These are phyloP conservation scores for Ogataea parapolymorpha DNA, from an alignment of 805 yeast genomes.

Conservation along the genomic window DNA sequence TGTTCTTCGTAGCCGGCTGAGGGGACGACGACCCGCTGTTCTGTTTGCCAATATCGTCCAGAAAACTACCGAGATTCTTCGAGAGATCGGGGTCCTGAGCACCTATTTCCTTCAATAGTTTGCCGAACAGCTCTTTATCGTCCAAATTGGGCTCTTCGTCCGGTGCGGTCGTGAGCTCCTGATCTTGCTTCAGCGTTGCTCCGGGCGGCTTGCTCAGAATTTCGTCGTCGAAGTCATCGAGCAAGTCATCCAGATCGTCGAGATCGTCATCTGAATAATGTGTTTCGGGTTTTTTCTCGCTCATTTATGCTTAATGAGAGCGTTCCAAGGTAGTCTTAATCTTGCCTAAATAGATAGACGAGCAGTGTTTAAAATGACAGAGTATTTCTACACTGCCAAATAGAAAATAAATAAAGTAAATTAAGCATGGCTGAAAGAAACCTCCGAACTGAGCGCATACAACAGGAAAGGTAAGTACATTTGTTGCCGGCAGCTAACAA, in stretches of 20 bases:
- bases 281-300: conserved; percentile 4
- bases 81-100: conserved; percentile 29
- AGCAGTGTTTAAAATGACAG: conserved; percentile 9
- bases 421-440: conserved; percentile 26
- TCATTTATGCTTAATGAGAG: conserved; percentile 1
- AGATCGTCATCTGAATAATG: conserved; percentile 49
- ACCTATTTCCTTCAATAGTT: conserved; percentile 24
- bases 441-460: conserved; percentile 75
- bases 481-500: not conserved
- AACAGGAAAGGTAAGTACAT: conserved; percentile 67
- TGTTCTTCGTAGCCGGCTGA: conserved; percentile 22
- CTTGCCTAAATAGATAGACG: conserved; percentile 11
- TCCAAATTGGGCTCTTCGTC: conserved; percentile 17
- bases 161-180: conserved; percentile 13
- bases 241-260: conserved; percentile 75
- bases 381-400: conserved; percentile 2
- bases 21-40: conserved; percentile 2
- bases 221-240: conserved; percentile 82
- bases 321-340: conserved; percentile 9
- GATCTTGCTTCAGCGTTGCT: conserved; percentile 25
- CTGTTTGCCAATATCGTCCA: conserved; percentile 18
- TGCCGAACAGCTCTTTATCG: conserved; percentile 23
- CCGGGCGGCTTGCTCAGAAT: conserved; percentile 63
- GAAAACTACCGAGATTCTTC: conserved; percentile 21
- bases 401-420: not conserved